These are phyloP conservation scores for Canavalia gladiata DNA, from an alignment of 306 rosid species.

Conservation along the genomic window DNA sequence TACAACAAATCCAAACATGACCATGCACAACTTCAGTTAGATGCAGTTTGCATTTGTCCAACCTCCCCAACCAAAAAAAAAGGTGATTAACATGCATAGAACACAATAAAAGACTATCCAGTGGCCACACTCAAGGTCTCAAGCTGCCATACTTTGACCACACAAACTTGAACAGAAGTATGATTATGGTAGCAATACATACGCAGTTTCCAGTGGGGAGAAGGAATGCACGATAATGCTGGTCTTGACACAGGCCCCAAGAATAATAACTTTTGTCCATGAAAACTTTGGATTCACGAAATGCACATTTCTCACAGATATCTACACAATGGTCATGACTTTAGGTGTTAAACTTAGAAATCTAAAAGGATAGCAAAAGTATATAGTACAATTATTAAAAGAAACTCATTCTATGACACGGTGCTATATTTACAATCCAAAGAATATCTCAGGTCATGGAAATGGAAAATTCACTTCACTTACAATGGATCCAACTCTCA, in stretches of 20 bases:
- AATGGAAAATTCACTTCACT: slow-evolving; percentile 50
- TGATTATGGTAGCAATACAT: slow-evolving; percentile 40
- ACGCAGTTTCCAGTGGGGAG: slow-evolving; percentile 88
- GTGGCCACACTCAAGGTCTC: slow-evolving; percentile 31
- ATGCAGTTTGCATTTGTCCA: slow-evolving; percentile 29
- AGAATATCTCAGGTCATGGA: not conserved
- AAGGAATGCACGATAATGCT: slow-evolving; percentile 74
- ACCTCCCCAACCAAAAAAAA: not conserved
- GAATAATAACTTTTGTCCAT: slow-evolving; percentile 84
- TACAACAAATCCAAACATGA: slow-evolving; percentile 30
- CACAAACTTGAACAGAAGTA: slow-evolving; percentile 33
- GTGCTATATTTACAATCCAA: slow-evolving; percentile 12
- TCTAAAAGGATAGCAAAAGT: not conserved
- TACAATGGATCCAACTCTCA: slow-evolving; percentile 86
- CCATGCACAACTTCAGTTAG: slow-evolving; percentile 25
- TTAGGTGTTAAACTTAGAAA: not conserved
- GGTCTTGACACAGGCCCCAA: slow-evolving; percentile 89
- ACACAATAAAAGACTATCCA: slow-evolving; percentile 26
- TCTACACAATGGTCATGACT: slow-evolving; percentile 52
- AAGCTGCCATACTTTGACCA: not conserved
- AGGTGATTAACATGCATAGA: slow-evolving; percentile 5
- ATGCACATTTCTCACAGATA: slow-evolving; percentile 81
- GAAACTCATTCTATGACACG: not conserved
- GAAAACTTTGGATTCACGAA: slow-evolving; percentile 78
- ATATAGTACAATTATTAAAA: not conserved